These are phyloP conservation scores for Glonium stellatum DNA, from an alignment of 495 filamentous ascomycete genomes.

Conservation along the genomic window DNA sequence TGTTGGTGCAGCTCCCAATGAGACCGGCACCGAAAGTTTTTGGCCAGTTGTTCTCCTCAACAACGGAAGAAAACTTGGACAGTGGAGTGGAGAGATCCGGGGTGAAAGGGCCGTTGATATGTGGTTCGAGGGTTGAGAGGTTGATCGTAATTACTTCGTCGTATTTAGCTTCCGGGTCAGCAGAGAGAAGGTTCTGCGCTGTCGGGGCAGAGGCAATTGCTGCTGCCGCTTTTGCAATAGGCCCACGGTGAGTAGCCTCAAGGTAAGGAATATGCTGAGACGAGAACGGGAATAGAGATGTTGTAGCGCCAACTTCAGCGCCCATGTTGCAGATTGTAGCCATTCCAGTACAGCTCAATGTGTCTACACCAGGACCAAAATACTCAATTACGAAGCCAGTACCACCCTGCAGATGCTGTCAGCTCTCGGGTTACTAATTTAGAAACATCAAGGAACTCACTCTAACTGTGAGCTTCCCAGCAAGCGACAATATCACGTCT, in stretches of 20 bases:
- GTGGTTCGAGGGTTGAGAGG: constrained; percentile 82
- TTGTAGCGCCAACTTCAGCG: constrained; percentile 90
- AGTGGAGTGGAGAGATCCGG: constrained; percentile 90
- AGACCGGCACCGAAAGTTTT: constrained; percentile 82
- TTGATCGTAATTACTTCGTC: constrained; percentile 90
- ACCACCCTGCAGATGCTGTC: constrained; percentile 50
- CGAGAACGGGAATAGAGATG: constrained; percentile 85
- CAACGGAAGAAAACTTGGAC: constrained; percentile 76
- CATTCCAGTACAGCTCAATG: constrained; percentile 87
- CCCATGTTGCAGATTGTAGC: constrained; percentile 90
- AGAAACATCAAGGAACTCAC: constrained; percentile 16
- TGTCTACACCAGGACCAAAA: constrained; percentile 77
- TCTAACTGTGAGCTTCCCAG: constrained; percentile 84
- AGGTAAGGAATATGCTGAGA: constrained; percentile 68
- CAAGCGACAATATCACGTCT: constrained; percentile 85
- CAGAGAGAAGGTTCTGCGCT: constrained; percentile 54
- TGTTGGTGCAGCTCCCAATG: constrained; percentile 97
- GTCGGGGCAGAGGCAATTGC: constrained; percentile 36
- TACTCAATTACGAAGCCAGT: constrained; percentile 96
- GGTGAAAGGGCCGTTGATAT: constrained; percentile 96
- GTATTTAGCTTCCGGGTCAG: constrained; percentile 76
- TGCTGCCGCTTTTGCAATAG: constrained; percentile 60
- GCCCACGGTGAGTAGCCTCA: constrained; percentile 68
- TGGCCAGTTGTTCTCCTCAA: constrained; percentile 81
- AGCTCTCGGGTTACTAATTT: not conserved